Percentiles rank a stretch among this genome's conserved stretches.
Evolutionary conservation across 805 yeast genomes (phyloP).

Genomic region (Hanseniaspora lindneri): DNA sequence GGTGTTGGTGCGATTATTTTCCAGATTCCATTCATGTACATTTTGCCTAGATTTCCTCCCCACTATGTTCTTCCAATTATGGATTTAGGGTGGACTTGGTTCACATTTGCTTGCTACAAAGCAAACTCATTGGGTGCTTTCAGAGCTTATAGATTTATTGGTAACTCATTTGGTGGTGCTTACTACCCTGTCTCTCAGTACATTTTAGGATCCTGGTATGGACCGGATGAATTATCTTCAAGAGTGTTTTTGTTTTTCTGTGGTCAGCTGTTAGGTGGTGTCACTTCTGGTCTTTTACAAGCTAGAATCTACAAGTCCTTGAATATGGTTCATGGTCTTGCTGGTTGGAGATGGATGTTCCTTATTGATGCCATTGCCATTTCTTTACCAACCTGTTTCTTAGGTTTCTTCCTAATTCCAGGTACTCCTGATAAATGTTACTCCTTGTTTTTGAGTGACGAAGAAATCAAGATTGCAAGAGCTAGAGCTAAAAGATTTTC

Average conservation of each 20-base stretch:
- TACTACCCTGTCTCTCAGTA: constrained; percentile 52
- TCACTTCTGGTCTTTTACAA: constrained; percentile 47
- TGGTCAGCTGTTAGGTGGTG: constrained; percentile 39
- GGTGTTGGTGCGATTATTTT: constrained; percentile 51
- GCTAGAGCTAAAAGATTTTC: constrained; percentile 30
- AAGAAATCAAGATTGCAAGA: constrained; percentile 46
- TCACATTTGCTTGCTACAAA: constrained; percentile 46
- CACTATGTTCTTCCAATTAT: constrained; percentile 37
- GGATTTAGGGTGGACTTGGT: constrained; percentile 59
- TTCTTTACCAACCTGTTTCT: constrained; percentile 39
- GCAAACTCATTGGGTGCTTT: constrained; percentile 40
- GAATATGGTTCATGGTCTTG: constrained; percentile 36
- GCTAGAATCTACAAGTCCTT: constrained; percentile 32
- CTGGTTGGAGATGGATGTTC: constrained; percentile 60
- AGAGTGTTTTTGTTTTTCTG: constrained; percentile 52
- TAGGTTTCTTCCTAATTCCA: constrained; percentile 40
- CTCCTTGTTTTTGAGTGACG: constrained; percentile 44
- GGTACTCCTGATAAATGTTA: constrained; percentile 53
- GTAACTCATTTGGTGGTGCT: constrained; percentile 63
- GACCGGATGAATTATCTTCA: constrained; percentile 46
- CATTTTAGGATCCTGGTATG: constrained; percentile 49
- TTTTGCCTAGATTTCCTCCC: constrained; percentile 46
- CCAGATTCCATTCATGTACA: constrained; percentile 53
- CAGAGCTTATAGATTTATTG: constrained; percentile 51
- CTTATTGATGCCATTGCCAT: constrained; percentile 47